phyloP scores from a whole-genome alignment of 164 flowering plant species.

The Stephania cephalantha region DNA sequence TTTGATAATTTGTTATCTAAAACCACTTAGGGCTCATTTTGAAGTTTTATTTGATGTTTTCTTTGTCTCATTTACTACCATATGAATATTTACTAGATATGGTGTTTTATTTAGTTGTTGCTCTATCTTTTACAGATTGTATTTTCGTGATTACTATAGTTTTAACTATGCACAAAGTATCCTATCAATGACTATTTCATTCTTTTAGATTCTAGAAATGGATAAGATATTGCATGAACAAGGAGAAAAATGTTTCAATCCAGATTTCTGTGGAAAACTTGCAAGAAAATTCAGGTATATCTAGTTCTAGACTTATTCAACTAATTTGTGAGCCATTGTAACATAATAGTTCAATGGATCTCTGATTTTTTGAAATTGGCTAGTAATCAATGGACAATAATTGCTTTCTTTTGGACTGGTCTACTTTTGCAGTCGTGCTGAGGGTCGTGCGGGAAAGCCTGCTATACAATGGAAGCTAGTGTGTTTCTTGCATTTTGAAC shows the following conservation, averaged over 20 bases:
- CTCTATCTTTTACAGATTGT: background rate
- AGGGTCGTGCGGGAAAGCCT: conserved; percentile 66
- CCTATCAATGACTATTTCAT: background rate
- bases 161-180: background rate
- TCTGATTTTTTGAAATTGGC: background rate
- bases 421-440: conserved; percentile 37
- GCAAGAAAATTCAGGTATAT: conserved; percentile 54
- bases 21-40: background rate
- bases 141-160: background rate
- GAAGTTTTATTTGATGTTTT: background rate
- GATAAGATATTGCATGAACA: conserved; percentile 36
- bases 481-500: background rate
- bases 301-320: background rate
- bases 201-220: conserved; percentile 48
- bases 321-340: background rate
- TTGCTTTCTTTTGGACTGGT: conserved; percentile 8
- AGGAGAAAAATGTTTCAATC: conserved; percentile 22
- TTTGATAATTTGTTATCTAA: background rate
- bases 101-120: background rate
- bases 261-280: conserved; percentile 37
- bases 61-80: no score
- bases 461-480: conserved; percentile 59
- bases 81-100: no score
- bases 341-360: background rate
- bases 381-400: background rate